These are phyloP conservation scores for Heterobasidion occidentale DNA, from an alignment of 1,284 basidiomycete species.

Conservation along the genomic window DNA sequence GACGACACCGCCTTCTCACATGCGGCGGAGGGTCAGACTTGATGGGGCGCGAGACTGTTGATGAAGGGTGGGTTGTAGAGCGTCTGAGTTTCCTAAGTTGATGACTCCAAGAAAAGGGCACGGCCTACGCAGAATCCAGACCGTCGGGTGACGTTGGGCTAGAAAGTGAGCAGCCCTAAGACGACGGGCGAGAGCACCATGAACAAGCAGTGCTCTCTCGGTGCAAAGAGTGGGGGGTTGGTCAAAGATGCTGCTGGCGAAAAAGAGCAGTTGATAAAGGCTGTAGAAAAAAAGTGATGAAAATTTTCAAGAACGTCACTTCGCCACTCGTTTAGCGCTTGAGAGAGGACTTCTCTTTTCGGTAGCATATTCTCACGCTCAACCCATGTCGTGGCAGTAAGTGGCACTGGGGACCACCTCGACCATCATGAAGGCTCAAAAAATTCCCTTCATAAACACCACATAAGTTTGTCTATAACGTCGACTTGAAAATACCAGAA, in stretches of 20 bases:
- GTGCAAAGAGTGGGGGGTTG: background rate
- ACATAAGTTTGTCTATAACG: background rate
- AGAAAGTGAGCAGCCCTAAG: background rate
- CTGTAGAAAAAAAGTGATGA: constrained; percentile 11
- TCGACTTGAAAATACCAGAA: too few species aligned
- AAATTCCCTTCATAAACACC: background rate
- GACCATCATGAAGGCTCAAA: background rate
- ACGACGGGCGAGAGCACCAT: background rate
- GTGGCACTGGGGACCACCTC: background rate
- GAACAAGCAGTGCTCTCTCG: background rate
- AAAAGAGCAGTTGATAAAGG: constrained; percentile 8
- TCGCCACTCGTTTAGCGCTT: background rate
- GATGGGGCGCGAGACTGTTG: background rate
- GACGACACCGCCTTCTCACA: background rate
- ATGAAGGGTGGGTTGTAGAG: background rate
- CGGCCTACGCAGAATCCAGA: background rate
- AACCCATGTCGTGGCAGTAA: background rate
- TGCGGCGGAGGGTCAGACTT: background rate
- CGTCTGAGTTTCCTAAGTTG: background rate
- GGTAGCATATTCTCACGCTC: constrained; percentile 7
- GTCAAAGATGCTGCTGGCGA: background rate
- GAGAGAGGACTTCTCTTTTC: constrained; percentile 1
- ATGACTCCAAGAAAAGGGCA: background rate
- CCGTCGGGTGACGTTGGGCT: background rate
- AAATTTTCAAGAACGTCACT: constrained; percentile 12